Evolutionary conservation across 257 asterid species (phyloP), one percentile per base, ranked within the genome.

Genomic region (Salvia rosmarinus): DNA sequence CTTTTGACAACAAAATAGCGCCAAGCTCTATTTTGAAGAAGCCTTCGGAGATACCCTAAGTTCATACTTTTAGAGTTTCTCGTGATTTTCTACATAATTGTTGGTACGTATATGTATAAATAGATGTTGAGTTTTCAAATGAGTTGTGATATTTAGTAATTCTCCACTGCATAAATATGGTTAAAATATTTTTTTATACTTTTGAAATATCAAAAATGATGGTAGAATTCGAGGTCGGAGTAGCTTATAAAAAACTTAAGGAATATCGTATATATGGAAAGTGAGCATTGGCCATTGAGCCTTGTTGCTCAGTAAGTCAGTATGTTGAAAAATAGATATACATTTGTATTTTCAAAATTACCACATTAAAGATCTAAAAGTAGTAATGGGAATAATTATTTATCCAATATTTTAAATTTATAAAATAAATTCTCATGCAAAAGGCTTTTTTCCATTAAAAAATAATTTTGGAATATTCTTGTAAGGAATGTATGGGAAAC

Each of bases 401-500:
- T 19, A 14, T 11, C 5, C 51, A 62, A 10, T 20, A 9, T 35
- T 4, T 46, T 19, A 35, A 7, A 59, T 20, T 20, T 34, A 4
- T 28, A 25, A 25, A 17, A 62, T 62, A 14, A 40, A 37, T 68
- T 68, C 42, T 42, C 75, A 67, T 68, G 65, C 68, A 30, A 69
- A 62, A 63, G 28, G 1, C 30, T n/a, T 1, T 32, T 61, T 30
- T 10, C 1, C 9, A 9, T 23, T 23, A 25, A 57, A 6, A 32
- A 79, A 52, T 10, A 72, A 62, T 61, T 55, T 61, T 16, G 63
- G 52, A 59, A 58, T 75, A 71, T 75, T 47, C 68, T 75, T 75
- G 70, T 47, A 68, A 77, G 85, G 75, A 61, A 21, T 60, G 75
- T 74, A 82, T 69, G 77, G 89, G 85, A 85, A 82, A 65, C 82